Evolutionary conservation across 148 eudicot genomes (phyloP), one percentile per base, ranked within the genome.

Genomic region (Rhododendron ovatum): DNA sequence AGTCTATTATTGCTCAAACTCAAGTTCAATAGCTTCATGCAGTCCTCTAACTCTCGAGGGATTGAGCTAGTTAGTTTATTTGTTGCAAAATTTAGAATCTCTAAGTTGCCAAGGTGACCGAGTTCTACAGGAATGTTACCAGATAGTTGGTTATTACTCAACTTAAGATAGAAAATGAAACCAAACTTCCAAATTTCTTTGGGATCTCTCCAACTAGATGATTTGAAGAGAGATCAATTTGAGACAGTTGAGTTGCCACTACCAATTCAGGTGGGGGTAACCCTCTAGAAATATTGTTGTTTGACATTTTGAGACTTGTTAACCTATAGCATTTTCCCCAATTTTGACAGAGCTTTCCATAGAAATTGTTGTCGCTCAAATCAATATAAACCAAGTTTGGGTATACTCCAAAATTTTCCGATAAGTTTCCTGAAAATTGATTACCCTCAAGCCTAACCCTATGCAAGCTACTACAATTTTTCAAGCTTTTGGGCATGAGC

Each of bases 41-140:
- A 91, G 13, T 87, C 80, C 12, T 90, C 88, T 22, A 91, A 81
- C 69, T 88, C 83, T 15, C 86, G 47, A 18, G 91, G 91, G 50
- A 90, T 91, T 24, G 89, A 76, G 28, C 91, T 91, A 35, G 88
- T 90, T 78, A 90, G 85, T 43, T 85, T 53, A 77, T 93, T 93
- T 48, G 69, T 59, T 50, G 89, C 87, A 76, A 92, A 85, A 7
- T 89, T 89, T 67, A 91, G 91, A 55, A 77, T 88, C 33, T 55
- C 76, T 33, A 91, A 84, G 15, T 91, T 90, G 18, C n/a, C 13
- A 39, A 91, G 88, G 76, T 24, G 67, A 48, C 88, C 84, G 73
- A 91, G 79, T 39, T 87, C 92, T 14, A 67, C 71, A 65, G 92
- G 91, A 80, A 92, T 89, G 3, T 86, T 82, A 41, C 92, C 92